A percentile compares a stretch with the other conserved stretches of the same genome.
These are phyloP conservation scores for Arctostaphylos glauca DNA, from an alignment of 148 eudicot genomes.

Conservation along the genomic window DNA sequence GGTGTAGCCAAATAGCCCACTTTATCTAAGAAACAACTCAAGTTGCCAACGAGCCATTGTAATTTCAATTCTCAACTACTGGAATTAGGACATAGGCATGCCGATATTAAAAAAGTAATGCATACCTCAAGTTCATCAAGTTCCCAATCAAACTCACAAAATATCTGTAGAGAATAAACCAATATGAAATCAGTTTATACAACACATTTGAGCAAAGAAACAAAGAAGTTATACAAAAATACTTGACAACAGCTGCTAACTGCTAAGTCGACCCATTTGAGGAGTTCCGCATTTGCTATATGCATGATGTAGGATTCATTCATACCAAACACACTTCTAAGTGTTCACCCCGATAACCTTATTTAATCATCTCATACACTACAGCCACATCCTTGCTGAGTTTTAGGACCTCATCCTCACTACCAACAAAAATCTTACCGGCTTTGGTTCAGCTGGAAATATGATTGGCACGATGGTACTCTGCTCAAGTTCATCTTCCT, in stretches of 20 bases:
- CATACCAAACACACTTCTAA: background rate
- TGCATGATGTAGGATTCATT: background rate
- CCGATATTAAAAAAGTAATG: background rate
- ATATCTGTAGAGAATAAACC: constrained; percentile 47
- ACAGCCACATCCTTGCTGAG: background rate
- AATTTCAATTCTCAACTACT: background rate
- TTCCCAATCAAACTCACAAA: constrained; percentile 95
- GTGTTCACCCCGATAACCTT: background rate
- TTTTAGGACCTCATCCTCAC: background rate
- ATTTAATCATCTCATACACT: background rate
- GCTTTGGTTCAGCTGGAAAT: constrained; percentile 71
- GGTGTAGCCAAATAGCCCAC: background rate
- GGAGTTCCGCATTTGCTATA: background rate
- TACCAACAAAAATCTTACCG: constrained; percentile 42
- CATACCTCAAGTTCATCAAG: constrained; percentile 89
- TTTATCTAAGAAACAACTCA: background rate
- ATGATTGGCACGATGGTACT: constrained; percentile 70
- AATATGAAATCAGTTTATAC: background rate
- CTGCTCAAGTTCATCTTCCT: constrained; percentile 87
- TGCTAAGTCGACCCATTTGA: constrained; percentile 7
- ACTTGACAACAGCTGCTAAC: background rate
- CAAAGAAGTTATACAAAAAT: background rate
- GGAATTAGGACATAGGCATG: background rate
- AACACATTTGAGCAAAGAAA: background rate
- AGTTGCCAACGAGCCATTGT: background rate